Evolutionary conservation across 208 protist species (phyloP), one percentile per base, ranked within the genome.

Genomic region (Acanthamoeba lenticulata): DNA sequence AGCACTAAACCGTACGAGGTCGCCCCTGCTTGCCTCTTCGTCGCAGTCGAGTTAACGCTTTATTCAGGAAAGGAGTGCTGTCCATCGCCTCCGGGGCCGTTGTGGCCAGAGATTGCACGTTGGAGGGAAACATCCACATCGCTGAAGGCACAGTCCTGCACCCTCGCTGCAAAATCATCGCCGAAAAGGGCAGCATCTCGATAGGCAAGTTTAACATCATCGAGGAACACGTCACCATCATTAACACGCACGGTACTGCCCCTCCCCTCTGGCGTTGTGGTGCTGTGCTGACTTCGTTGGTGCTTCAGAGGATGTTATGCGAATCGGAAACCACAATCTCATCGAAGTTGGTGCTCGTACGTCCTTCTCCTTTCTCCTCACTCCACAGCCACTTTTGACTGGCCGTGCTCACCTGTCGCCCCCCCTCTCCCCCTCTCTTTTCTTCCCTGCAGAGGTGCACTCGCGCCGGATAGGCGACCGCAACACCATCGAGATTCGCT

Each of bases 201-300:
- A 90, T 90, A 21, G 83, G 83, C 57, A 90, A 69, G 24, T 44
- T 45, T 52, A 90, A 90, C 83, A 69, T 90, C 34, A 69, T 90
- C 21, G 83, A 90, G 27, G 83, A 90, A 24, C 55, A 52, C n/a
- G 45, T 52, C 15, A 49, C 36, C 83, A 90, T 90, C 27, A 27
- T 72, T 3, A 90, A 90, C 52, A 9, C 52, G 1, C 57, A 62
- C 5, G 57, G 52, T 69, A 90, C 55, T 42, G 17, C 27, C 29
- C 11, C 62, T 32, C 7, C 49, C 13, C 49, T 57, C 49, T 19
- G 49, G 13, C 9, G 24, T 32, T 67, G 69, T 79, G 6, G 27
- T 81, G n/a, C n/a, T n/a, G n/a, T n/a, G n/a, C n/a, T n/a, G n/a
- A n/a, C n/a, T n/a, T n/a, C n/a, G n/a, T n/a, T n/a, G n/a, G n/a